Conservation (phyloP, 768 basidiomycete species). For the Rhodosporidiobolus odoratus region DNA sequence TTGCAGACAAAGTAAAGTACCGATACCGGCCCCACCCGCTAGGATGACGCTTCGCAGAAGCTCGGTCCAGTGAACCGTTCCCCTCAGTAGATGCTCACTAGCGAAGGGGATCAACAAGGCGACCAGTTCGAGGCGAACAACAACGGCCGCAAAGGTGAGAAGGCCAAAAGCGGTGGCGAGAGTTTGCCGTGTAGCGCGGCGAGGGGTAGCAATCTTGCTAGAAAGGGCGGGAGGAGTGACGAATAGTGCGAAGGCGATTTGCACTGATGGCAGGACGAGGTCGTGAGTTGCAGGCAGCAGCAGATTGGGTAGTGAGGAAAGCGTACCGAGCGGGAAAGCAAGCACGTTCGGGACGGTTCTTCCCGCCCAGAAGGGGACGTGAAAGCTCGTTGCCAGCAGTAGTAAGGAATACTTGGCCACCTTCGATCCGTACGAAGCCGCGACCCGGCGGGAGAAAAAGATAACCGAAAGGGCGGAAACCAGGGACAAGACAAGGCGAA, state of each 20-base stretch:
- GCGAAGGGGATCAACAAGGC: slow-evolving; percentile 61
- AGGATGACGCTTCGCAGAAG: background rate
- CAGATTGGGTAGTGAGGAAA: slow-evolving; percentile 16
- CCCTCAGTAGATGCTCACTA: slow-evolving; percentile 34
- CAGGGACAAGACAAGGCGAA: background rate
- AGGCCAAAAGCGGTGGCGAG: slow-evolving; percentile 53
- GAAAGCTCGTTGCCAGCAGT: slow-evolving; percentile 78
- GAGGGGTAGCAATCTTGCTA: slow-evolving; percentile 45
- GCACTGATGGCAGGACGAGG: slow-evolving; percentile 16
- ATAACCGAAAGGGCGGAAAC: slow-evolving; percentile 38
- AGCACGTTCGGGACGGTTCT: slow-evolving; percentile 93
- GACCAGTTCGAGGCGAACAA: slow-evolving; percentile 74
- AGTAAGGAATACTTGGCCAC: slow-evolving; percentile 61
- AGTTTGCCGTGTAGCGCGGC: slow-evolving; percentile 46
- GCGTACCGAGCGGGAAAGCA: slow-evolving; percentile 67
- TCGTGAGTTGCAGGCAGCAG: background rate
- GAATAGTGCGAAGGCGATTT: slow-evolving; percentile 34
- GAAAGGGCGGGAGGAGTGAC: slow-evolving; percentile 30
- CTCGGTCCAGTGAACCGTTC: slow-evolving; percentile 22
- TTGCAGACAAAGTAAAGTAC: slow-evolving; percentile 67
- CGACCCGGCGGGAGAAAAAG: slow-evolving; percentile 60
- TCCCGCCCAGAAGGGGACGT: slow-evolving; percentile 87
- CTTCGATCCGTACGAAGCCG: slow-evolving; percentile 59
- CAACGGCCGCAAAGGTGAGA: slow-evolving; percentile 61
- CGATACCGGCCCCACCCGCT: slow-evolving; percentile 56